Base-by-base conservation (phyloP, 108 stramenopile genomes). In the Skeletonema potamos region DNA sequence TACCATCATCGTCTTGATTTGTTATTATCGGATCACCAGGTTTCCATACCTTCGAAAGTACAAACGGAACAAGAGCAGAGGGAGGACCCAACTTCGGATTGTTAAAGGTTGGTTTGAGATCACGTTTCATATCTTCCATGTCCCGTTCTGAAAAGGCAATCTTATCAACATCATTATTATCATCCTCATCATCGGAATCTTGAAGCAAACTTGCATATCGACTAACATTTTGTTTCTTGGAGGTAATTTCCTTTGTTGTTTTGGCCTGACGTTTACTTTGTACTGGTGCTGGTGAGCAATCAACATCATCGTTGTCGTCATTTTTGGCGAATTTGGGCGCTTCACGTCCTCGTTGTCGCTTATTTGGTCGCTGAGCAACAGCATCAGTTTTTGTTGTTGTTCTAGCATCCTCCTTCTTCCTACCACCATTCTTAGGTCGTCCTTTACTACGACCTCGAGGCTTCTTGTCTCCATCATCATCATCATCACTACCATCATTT, bases 61-160 rank as follows among this genome's bases (percentile, higher is more conserved):
- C 22, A 12, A 82, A 72, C 15, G 85, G 82, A 22, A 71, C 79
- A 27, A 83, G 61, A 18, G 81, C 67, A 44, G 73, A 71, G n/a
- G 76, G 86, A 15, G 86, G 77, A n/a, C 86, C 87, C 54, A 89
- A 77, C 51, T 89, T 87, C 0, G 92, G 92, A 54, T 81, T 64
- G 15, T 75, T 73, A 69, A 94, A 83, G 11, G 78, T 33, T 20
- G 92, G 92, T 68, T 88, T 87, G 18, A 89, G 68, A 30, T 61
- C 36, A 32, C 34, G 29, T 4, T 12, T 43, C 30, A 29, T 28
- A 10, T 44, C 59, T 43, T 79, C 44, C 28, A 62, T 66, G 46
- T 82, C 73, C 18, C 74, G 77, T 6, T 58, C 68, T 15, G 67
- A 39, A 13, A 29, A 34, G 9, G n/a, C 24, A 2, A 9, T 51